Conservation (phyloP, 2,329 filamentous ascomycete species). For the Trichophyton verrucosum region DNA sequence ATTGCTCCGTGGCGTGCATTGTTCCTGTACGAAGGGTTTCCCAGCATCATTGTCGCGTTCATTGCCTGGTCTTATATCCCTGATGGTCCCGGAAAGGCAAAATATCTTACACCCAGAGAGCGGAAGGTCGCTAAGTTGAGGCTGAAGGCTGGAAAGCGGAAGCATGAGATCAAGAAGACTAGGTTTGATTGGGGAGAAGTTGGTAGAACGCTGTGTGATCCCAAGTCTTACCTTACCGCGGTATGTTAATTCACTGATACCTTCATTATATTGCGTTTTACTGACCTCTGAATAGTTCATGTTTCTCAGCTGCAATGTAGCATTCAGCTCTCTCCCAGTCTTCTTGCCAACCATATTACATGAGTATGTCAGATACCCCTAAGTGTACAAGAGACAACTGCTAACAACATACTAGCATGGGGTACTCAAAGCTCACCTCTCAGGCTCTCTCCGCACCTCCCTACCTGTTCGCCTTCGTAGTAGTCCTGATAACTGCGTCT, state of each 20-base stretch:
- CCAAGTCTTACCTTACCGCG: conserved; percentile 62
- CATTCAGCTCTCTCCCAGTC: conserved; percentile 75
- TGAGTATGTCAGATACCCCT: conserved; percentile 29
- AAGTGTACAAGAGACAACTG: conserved; percentile 10
- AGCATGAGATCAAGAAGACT: conserved; percentile 20
- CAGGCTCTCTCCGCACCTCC: conserved; percentile 74
- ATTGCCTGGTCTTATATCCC: conserved; percentile 65
- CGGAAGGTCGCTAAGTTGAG: conserved; percentile 59
- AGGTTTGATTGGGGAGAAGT: conserved; percentile 47
- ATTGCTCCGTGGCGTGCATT: conserved; percentile 77
- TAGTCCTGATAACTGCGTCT: conserved; percentile 59
- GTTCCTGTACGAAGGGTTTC: conserved; percentile 75
- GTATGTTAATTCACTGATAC: conserved; percentile 22
- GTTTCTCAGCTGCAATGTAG: conserved; percentile 79
- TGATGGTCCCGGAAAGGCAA: conserved; percentile 56
- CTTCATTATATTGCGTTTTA: neutral
- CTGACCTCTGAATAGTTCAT: conserved; percentile 40
- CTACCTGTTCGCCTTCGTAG: conserved; percentile 61
- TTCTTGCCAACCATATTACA: conserved; percentile 72
- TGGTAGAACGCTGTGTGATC: conserved; percentile 48
- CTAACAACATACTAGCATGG: conserved; percentile 43
- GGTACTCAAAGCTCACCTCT: conserved; percentile 52
- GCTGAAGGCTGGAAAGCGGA: conserved; percentile 37
- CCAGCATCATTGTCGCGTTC: conserved; percentile 61
- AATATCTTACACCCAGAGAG: conserved; percentile 51